Conservation (phyloP, 83 land plant species). For the Picea abies region DNA sequence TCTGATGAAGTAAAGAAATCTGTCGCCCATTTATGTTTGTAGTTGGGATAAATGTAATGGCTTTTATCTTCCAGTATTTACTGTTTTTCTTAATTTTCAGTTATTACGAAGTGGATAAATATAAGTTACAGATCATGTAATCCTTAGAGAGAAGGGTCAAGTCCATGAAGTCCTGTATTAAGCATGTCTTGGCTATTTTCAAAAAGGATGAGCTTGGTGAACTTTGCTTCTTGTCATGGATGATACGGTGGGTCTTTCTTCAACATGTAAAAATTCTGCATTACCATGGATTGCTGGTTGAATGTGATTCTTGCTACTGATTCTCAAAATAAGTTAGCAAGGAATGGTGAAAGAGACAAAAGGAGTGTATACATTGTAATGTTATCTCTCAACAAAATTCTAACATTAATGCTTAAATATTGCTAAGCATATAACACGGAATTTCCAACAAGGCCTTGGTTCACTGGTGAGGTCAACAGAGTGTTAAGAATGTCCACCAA, state of each 20-base stretch:
- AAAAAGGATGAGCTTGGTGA: not conserved
- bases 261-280: not conserved
- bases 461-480: no score
- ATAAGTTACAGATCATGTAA: not conserved
- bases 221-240: not conserved
- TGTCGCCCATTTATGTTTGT: not conserved
- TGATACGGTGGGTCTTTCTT: not conserved
- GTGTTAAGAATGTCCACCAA: no score
- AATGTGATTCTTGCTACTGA: not conserved
- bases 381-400: not conserved
- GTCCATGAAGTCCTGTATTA: not conserved
- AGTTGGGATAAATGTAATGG: no score
- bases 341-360: not conserved
- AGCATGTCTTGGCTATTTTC: not conserved
- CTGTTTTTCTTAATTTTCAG: not conserved
- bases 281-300: not conserved
- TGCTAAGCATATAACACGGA: no score
- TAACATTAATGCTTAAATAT: not conserved
- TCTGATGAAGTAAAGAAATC: not conserved
- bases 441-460: no score
- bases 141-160: not conserved
- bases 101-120: not conserved
- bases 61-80: not conserved
- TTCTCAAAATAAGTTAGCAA: not conserved
- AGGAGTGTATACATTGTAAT: not conserved